Percentiles rank a stretch among this genome's conserved stretches.
Conservation (phyloP, 331 rosid genomes). For the Saraca asoca region DNA sequence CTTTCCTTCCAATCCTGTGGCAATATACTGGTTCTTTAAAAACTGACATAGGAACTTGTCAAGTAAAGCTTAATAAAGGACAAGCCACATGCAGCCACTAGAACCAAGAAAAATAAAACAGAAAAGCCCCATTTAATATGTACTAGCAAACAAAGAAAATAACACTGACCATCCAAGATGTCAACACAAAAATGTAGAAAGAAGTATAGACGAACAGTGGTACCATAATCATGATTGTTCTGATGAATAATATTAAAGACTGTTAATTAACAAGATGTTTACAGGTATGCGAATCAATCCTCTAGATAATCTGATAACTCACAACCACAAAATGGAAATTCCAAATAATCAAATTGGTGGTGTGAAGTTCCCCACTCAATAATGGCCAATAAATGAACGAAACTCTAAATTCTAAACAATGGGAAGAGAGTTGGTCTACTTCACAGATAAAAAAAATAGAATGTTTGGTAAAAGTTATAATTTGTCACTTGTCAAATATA, state of each 20-base stretch:
- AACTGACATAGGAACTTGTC: no score
- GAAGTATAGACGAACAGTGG: background rate
- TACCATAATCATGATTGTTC: background rate
- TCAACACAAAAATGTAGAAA: no score
- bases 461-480: background rate
- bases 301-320: background rate
- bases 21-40: no score
- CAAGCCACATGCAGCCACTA: no score
- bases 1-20: no score
- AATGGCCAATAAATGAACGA: slow-evolving; percentile 2
- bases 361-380: slow-evolving; percentile 9
- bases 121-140: no score
- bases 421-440: background rate
- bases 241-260: no score
- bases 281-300: no score
- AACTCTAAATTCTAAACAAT: slow-evolving; percentile 3
- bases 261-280: background rate
- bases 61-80: no score
- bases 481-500: slow-evolving; percentile 9
- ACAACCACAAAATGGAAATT: background rate
- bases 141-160: no score
- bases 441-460: background rate
- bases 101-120: no score
- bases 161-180: no score
- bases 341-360: background rate